Percentiles rank a stretch among this genome's conserved stretches.
Conservation (phyloP, 164 flowering plant genomes). For the Vitis cinerea region DNA sequence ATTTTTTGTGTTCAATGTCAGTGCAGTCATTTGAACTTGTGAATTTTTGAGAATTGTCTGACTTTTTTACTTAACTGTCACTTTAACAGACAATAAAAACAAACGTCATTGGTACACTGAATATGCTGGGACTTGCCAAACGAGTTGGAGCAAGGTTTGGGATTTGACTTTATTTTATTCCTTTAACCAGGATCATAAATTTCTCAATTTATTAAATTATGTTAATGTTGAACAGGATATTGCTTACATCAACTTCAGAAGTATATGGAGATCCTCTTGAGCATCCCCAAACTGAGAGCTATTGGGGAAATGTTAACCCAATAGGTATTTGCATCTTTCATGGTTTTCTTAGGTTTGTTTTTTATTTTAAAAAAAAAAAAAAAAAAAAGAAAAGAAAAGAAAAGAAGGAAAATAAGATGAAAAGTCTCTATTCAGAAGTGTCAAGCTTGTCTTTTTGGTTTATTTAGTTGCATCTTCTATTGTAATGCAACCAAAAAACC, state of each 20-base stretch:
- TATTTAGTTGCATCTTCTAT: too few relatives aligned
- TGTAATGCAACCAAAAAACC: too few relatives aligned
- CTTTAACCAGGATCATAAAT: neutral
- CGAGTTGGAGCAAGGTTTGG: constrained; percentile 93
- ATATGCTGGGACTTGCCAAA: constrained; percentile 98
- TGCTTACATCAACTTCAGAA: constrained; percentile 95
- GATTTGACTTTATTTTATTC: neutral
- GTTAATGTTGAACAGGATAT: constrained; percentile 47
- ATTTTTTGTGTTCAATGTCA: neutral
- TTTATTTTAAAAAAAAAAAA: too few relatives aligned
- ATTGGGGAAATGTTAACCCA: constrained; percentile 99
- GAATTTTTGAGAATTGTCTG: neutral
- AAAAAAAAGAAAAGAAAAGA: too few relatives aligned
- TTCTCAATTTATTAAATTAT: constrained; percentile 3
- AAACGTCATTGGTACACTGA: constrained; percentile 95
- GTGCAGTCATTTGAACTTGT: too few relatives aligned
- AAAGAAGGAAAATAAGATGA: too few relatives aligned
- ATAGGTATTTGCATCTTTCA: constrained; percentile 54
- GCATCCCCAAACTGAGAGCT: constrained; percentile 90
- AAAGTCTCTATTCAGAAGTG: too few relatives aligned
- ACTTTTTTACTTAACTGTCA: neutral
- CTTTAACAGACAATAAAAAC: constrained; percentile 79
- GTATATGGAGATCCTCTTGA: constrained; percentile 99
- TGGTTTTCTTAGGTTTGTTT: neutral
- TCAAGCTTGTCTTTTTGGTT: too few relatives aligned